Evolutionary conservation across 805 yeast species (phyloP).

Genomic region (Sugiyamaella marilandica): DNA sequence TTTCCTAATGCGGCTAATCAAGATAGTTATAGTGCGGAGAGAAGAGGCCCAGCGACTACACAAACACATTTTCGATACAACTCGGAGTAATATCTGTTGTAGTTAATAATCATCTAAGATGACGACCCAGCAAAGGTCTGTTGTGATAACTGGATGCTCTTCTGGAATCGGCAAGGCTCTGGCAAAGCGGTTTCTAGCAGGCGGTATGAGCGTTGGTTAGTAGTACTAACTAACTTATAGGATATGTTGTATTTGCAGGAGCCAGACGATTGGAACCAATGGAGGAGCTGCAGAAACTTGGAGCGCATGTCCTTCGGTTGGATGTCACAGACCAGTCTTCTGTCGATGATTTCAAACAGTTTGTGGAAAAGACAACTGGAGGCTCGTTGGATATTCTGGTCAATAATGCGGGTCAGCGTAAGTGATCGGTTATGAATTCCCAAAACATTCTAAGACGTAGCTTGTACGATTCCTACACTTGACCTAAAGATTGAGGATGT

Average conservation of each 20-base stretch:
- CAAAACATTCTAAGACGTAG: constrained; percentile 16
- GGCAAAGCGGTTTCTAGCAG: constrained; percentile 15
- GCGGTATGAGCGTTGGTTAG: not conserved
- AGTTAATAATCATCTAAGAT: not conserved
- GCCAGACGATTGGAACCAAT: constrained; percentile 64
- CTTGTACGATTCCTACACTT: constrained; percentile 65
- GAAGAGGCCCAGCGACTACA: no score
- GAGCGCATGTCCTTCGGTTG: constrained; percentile 44
- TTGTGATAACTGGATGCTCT: constrained; percentile 18
- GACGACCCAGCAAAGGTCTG: not conserved
- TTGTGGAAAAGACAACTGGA: constrained; percentile 36
- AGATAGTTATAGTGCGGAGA: not conserved
- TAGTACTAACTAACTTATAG: constrained; percentile 2
- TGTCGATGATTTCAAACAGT: constrained; percentile 41
- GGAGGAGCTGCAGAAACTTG: constrained; percentile 42
- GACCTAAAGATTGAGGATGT: constrained; percentile 57
- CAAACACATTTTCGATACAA: no score
- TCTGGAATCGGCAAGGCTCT: constrained; percentile 21
- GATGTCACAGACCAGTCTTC: constrained; percentile 53
- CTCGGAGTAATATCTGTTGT: not conserved
- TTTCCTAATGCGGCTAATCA: not conserved
- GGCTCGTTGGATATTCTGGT: constrained; percentile 50
- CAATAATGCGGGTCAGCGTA: constrained; percentile 66
- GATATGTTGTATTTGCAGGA: constrained; percentile 56
- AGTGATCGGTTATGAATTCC: not conserved